phyloP scores from a whole-genome alignment of 768 basidiomycete genomes.

The Termitomyces sp. region DNA sequence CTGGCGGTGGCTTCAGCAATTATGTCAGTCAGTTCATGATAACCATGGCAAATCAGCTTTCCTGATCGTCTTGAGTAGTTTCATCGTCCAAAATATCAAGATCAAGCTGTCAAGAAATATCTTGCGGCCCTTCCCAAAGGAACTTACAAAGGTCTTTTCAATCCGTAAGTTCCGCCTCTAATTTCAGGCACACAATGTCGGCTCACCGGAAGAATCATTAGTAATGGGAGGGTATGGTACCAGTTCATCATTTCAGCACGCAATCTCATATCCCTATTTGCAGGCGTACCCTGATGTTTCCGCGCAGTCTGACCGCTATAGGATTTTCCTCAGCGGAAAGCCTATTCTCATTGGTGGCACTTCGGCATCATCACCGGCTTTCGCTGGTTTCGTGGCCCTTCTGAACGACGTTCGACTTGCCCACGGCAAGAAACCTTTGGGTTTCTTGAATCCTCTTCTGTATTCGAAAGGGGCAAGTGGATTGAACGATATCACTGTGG shows the following conservation, averaged over 20 bases:
- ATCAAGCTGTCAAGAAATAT: slow-evolving; percentile 38
- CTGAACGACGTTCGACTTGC: slow-evolving; percentile 60
- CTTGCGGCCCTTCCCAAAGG: slow-evolving; percentile 41
- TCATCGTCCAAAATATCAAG: slow-evolving; percentile 51
- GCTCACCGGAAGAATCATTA: not conserved
- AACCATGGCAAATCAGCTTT: not conserved
- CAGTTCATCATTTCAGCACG: not conserved
- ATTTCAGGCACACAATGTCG: not conserved
- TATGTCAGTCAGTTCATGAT: slow-evolving; percentile 47
- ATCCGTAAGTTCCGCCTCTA: slow-evolving; percentile 36
- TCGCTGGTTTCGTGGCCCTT: slow-evolving; percentile 61
- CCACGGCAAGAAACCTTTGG: slow-evolving; percentile 41
- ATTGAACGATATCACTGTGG: slow-evolving; percentile 58
- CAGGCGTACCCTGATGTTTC: slow-evolving; percentile 66
- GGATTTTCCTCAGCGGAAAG: slow-evolving; percentile 40
- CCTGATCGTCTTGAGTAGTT: slow-evolving; percentile 33
- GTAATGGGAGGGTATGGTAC: slow-evolving; percentile 51
- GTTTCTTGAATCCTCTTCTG: slow-evolving; percentile 64
- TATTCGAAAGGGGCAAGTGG: slow-evolving; percentile 38
- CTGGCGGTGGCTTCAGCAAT: slow-evolving; percentile 74
- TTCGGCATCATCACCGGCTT: slow-evolving; percentile 60
- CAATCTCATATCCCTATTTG: not conserved
- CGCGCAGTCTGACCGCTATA: slow-evolving; percentile 51
- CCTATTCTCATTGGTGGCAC: slow-evolving; percentile 52
- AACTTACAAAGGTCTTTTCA: slow-evolving; percentile 58